Evolutionary conservation across 2,329 filamentous ascomycete genomes (phyloP), one percentile per base, ranked within the genome.

Genomic region (Xylariales sp.): DNA sequence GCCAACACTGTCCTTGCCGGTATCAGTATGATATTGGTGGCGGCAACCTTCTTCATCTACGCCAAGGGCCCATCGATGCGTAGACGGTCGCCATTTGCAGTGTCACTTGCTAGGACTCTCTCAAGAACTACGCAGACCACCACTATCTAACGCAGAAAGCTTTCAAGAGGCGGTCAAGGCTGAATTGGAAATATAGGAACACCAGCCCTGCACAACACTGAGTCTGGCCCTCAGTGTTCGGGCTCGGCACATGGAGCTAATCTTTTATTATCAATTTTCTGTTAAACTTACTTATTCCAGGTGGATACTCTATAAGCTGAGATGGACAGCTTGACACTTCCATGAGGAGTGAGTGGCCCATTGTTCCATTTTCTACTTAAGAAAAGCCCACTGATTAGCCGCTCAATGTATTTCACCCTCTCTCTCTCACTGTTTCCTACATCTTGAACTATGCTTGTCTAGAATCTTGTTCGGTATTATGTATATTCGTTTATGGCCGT

Each of bases 41-140:
- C 83, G 50, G 84, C 86, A 0, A 85, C 88, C 3, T 87, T 86
- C 68, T 73, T 85, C 18, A 84, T 89, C 71, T 89, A 87, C 72
- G 83, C 80, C 79, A 85, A 87, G 69, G 87, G 87, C 0, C 84
- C 86, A 0, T 75, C 78, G 9, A 83, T 89, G 41, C 80, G 87
- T 3, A 81, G 76, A 36, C 81, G 80, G 48, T 86, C 83, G 39
- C 81, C 83, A 43, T 88, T 89, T 73, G 86, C 86, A 4, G 88
- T 91, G 78, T 72, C 72, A 3, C 65, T 76, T 30, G 46, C 28
- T 8, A 46, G 34, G 23, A 5, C 7, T 34, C n/a, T n/a, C 5
- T 12, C 49, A 12, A 45, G 5, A 28, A 32, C 43, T 23, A 30
- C 23, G 28, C 30, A 5, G 3, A 2, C 9, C 10, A 30, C 34